Conservation (phyloP, 257 asterid species). For the Penstemon davidsonii region DNA sequence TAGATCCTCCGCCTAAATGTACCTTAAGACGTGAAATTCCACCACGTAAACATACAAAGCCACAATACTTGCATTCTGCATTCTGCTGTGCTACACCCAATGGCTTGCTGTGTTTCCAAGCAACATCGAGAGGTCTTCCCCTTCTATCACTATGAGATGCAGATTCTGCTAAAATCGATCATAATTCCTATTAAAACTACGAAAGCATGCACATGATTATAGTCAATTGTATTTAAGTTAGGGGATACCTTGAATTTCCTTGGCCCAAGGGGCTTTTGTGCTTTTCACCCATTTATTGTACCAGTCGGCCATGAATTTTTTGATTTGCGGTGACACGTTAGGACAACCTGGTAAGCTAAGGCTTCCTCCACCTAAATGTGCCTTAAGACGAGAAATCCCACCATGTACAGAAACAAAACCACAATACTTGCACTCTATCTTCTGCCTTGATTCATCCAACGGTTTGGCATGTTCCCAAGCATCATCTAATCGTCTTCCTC, state of each 20-base stretch:
- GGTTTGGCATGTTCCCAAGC: conserved; percentile 56
- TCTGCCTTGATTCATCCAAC: conserved; percentile 44
- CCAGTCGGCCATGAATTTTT: conserved; percentile 48
- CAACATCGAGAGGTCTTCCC: conserved; percentile 16
- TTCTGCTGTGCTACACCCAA: conserved; percentile 4
- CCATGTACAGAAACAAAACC: conserved; percentile 55
- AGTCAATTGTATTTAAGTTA: too few species aligned
- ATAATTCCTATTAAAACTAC: conserved; percentile 1
- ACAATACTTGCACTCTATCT: conserved; percentile 53
- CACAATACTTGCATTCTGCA: conserved; percentile 18
- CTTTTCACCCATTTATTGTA: conserved; percentile 40
- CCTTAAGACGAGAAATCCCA: conserved; percentile 65
- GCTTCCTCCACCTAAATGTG: conserved; percentile 61
- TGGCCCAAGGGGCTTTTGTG: conserved; percentile 45
- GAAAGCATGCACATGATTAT: neutral
- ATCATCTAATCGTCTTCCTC: conserved; percentile 50
- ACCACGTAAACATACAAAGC: conserved; percentile 24
- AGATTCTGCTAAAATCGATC: conserved; percentile 24
- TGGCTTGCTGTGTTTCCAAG: conserved; percentile 25
- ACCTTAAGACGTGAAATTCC: conserved; percentile 27
- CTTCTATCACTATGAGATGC: conserved; percentile 32
- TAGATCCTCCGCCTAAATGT: conserved; percentile 49
- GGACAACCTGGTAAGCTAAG: conserved; percentile 46
- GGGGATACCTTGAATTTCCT: conserved; percentile 42
- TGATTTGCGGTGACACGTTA: conserved; percentile 46